Evolutionary conservation across 1,139 yeast genomes (phyloP).

Genomic region (Protomyces inouyei): DNA sequence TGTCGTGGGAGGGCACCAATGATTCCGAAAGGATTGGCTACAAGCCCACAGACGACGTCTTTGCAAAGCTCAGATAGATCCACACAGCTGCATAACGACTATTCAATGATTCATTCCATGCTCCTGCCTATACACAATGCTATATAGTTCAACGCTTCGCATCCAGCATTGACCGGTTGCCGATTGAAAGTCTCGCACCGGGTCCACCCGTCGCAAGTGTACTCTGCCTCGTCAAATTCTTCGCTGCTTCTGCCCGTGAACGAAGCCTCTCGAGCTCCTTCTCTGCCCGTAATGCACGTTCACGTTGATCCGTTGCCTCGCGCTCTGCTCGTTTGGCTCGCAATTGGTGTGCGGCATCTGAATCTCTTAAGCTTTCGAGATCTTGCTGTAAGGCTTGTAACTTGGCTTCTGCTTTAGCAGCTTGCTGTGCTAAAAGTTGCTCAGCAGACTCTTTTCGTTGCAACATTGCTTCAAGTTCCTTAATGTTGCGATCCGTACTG

Average conservation of each 20-base stretch:
- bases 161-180: too few species aligned
- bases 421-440: conserved; percentile 38
- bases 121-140: too few species aligned
- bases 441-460: conserved; percentile 34
- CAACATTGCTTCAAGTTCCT: conserved; percentile 37
- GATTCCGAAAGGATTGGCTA: not conserved
- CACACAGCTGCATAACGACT: too few species aligned
- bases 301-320: conserved; percentile 23
- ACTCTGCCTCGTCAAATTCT: not conserved
- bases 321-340: conserved; percentile 21
- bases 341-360: conserved; percentile 14
- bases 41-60: not conserved
- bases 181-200: too few species aligned
- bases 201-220: not conserved
- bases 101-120: too few species aligned
- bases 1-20: not conserved
- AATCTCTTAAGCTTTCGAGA: conserved; percentile 39
- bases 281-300: conserved; percentile 21
- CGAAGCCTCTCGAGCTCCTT: conserved; percentile 22
- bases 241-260: conserved; percentile 10
- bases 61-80: not conserved
- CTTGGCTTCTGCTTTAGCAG: conserved; percentile 39
- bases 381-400: conserved; percentile 42
- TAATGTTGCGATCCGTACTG: conserved; percentile 37
- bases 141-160: too few species aligned